Evolutionary conservation across 306 rosid species (phyloP).

Genomic region (Hippophae tibetana): DNA sequence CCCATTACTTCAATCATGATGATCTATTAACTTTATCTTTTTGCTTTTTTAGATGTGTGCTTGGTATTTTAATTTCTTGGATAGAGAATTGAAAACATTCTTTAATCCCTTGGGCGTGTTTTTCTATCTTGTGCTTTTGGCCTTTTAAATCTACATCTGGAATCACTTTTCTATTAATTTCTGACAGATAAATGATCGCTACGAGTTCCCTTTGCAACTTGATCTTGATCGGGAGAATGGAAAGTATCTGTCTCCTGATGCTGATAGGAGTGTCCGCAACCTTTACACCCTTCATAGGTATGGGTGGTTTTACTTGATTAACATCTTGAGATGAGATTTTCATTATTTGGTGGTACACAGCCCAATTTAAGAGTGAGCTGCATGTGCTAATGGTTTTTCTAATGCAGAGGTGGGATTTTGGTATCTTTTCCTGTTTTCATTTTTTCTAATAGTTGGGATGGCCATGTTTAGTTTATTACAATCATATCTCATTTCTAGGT

Average conservation of each 20-base stretch:
- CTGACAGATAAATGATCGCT: slow-evolving; percentile 84
- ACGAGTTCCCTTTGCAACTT: slow-evolving; percentile 96
- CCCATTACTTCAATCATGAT: background rate
- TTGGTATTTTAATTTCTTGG: too few species aligned
- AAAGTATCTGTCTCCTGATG: slow-evolving; percentile 88
- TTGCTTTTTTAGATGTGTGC: too few species aligned
- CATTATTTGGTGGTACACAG: background rate
- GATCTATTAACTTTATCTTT: too few species aligned
- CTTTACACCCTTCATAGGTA: slow-evolving; percentile 98
- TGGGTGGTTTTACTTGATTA: background rate
- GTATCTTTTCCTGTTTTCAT: too few species aligned
- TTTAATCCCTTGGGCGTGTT: background rate
- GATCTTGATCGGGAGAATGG: slow-evolving; percentile 91
- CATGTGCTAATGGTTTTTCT: too few species aligned
- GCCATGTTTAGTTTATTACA: too few species aligned
- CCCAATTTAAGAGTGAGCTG: background rate
- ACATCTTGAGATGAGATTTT: slow-evolving; percentile 1
- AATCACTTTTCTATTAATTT: slow-evolving; percentile 11
- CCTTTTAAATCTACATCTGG: slow-evolving; percentile 1
- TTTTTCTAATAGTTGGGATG: too few species aligned
- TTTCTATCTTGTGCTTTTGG: background rate
- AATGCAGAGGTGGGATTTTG: too few species aligned
- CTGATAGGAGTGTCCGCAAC: slow-evolving; percentile 83
- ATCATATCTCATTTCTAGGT: too few species aligned
- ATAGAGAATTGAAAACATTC: too few species aligned